phyloP scores from a whole-genome alignment of 2,329 filamentous ascomycete genomes.

The Aspergillus terreus region DNA sequence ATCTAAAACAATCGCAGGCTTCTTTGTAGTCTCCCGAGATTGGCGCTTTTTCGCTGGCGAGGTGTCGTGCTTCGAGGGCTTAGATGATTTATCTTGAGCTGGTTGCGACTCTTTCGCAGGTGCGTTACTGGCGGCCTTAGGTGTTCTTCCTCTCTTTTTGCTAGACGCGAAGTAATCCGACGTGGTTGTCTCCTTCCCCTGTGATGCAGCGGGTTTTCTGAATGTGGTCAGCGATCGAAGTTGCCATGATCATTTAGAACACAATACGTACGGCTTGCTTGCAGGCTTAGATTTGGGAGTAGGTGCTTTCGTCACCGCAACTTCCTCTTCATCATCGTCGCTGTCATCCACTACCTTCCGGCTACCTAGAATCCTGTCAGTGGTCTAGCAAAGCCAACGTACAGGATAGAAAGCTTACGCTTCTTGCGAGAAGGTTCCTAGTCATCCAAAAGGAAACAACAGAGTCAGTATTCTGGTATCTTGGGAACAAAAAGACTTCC shows the following conservation, averaged over 20 bases:
- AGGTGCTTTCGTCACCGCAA: slow-evolving; percentile 31
- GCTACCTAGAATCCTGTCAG: slow-evolving; percentile 31
- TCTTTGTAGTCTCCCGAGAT: slow-evolving; percentile 23
- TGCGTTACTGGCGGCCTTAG: slow-evolving; percentile 25
- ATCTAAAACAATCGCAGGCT: slow-evolving; percentile 46
- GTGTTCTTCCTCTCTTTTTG: slow-evolving; percentile 52
- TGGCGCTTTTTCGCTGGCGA: slow-evolving; percentile 19
- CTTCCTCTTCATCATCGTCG: slow-evolving; percentile 65
- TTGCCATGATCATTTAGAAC: background rate
- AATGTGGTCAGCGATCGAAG: slow-evolving; percentile 4
- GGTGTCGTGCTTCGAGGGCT: slow-evolving; percentile 5
- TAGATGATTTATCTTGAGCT: slow-evolving; percentile 7
- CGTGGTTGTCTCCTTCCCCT: slow-evolving; percentile 57
- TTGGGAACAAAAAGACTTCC: no score
- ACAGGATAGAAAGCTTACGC: slow-evolving; percentile 23
- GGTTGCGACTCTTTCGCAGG: slow-evolving; percentile 16
- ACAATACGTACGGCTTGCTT: slow-evolving; percentile 46
- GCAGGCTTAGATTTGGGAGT: slow-evolving; percentile 37
- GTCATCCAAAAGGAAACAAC: background rate
- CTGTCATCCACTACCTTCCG: slow-evolving; percentile 78
- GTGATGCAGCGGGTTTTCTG: slow-evolving; percentile 48
- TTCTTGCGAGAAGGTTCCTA: slow-evolving; percentile 27
- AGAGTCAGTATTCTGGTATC: no score
- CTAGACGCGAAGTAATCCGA: slow-evolving; percentile 60
- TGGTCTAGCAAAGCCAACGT: background rate